Percentiles rank a stretch among this genome's conserved stretches.
phyloP scores from a whole-genome alignment of 345 rosid species.

The Eucalyptus erythrocorys region DNA sequence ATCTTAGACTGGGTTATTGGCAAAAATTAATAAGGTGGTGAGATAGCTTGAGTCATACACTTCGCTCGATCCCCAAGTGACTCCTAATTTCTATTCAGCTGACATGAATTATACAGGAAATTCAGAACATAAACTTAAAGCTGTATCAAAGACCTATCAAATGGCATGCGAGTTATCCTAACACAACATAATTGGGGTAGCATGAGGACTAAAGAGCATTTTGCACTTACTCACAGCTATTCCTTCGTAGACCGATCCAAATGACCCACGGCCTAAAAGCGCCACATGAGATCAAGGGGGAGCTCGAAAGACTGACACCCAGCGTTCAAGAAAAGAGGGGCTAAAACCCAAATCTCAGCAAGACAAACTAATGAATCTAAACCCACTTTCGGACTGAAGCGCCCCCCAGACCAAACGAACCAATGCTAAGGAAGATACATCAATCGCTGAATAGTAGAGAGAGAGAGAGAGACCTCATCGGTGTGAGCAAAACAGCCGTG shows the following conservation, averaged over 20 bases:
- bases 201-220: not conserved
- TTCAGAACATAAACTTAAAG: not conserved
- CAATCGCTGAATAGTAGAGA: not conserved
- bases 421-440: not conserved
- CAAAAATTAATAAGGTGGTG: not conserved
- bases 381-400: not conserved
- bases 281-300: not conserved
- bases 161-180: not conserved
- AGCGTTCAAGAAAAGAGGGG: not conserved
- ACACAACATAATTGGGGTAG: not conserved
- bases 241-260: conserved; percentile 83
- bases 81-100: not conserved
- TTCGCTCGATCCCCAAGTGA: not conserved
- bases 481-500: conserved; percentile 83
- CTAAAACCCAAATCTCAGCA: not conserved
- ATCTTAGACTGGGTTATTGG: not conserved
- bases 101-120: not conserved
- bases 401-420: not conserved
- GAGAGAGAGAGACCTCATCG: conserved; percentile 55
- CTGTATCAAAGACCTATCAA: not conserved
- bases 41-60: not conserved
- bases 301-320: not conserved
- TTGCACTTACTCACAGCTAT: conserved; percentile 57
- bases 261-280: conserved; percentile 78
- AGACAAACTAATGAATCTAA: not conserved